phyloP scores from a whole-genome alignment of 257 asterid species.

The Capsicum baccatum region DNA sequence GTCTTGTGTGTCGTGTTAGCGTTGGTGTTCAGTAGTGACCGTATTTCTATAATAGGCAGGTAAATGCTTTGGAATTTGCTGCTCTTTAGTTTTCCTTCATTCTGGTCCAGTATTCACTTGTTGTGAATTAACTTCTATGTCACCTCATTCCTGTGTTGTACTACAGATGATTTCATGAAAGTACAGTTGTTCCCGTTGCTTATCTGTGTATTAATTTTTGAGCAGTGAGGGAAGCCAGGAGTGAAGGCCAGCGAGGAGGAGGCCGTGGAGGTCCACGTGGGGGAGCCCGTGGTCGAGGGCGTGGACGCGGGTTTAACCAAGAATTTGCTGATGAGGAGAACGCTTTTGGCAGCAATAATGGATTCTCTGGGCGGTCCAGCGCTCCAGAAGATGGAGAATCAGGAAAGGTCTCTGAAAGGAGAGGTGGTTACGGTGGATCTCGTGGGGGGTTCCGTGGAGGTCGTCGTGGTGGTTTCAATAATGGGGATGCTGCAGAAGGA shows the following conservation, averaged over 20 bases:
- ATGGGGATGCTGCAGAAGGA: conserved; percentile 37
- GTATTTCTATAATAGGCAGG: neutral
- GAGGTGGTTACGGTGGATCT: conserved; percentile 42
- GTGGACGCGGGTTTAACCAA: conserved; percentile 50
- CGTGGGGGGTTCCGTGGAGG: conserved; percentile 47
- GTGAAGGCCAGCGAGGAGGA: conserved; percentile 47
- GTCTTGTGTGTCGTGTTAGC: neutral
- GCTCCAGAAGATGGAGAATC: conserved; percentile 42
- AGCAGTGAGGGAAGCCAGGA: conserved; percentile 49
- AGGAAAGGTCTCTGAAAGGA: conserved; percentile 39
- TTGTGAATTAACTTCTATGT: neutral
- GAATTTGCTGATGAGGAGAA: conserved; percentile 42
- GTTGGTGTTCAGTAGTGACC: neutral
- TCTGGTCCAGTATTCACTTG: neutral
- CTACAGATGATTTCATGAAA: neutral
- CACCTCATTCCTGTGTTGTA: neutral
- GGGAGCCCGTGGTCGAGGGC: conserved; percentile 37
- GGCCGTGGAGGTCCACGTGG: conserved; percentile 48
- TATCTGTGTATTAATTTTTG: neutral
- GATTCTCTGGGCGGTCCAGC: conserved; percentile 37
- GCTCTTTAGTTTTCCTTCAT: neutral
- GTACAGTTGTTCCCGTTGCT: neutral
- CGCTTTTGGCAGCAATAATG: conserved; percentile 43
- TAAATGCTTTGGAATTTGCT: neutral
- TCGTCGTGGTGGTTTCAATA: conserved; percentile 46